These are phyloP conservation scores for Coniella lustricola DNA, from an alignment of 2,329 filamentous ascomycete species.

Conservation along the genomic window DNA sequence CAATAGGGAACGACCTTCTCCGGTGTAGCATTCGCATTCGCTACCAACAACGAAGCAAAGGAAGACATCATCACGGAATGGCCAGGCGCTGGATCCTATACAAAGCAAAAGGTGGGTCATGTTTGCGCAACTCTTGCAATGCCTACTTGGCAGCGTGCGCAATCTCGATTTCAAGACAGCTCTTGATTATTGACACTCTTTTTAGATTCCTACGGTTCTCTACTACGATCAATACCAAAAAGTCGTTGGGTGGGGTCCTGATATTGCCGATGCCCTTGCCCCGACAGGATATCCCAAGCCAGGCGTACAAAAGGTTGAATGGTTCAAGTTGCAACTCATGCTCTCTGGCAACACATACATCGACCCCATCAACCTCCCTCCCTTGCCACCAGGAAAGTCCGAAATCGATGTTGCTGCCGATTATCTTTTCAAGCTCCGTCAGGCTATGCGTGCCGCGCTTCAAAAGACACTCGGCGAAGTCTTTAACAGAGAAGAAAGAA, in stretches of 20 bases:
- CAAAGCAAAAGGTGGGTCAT: conserved; percentile 83
- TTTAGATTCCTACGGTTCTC: conserved; percentile 92
- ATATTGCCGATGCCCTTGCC: conserved; percentile 93
- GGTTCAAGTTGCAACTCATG: conserved; percentile 99
- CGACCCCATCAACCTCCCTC: conserved; percentile 96
- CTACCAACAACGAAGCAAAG: conserved; percentile 93
- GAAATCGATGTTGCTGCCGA: conserved; percentile 99
- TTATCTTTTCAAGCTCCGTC: conserved; percentile 95
- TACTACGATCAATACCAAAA: conserved; percentile 99
- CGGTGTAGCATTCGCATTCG: conserved; percentile 93
- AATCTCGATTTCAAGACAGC: background rate
- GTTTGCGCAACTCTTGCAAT: too few species aligned
- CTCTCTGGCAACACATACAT: conserved; percentile 98
- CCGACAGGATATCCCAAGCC: conserved; percentile 97
- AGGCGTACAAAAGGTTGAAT: conserved; percentile 97
- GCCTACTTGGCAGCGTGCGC: background rate
- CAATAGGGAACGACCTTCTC: conserved; percentile 90
- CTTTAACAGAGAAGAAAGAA: conserved; percentile 95
- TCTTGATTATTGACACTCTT: background rate
- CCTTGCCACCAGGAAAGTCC: conserved; percentile 93
- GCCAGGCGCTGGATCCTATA: conserved; percentile 95
- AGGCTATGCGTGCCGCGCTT: conserved; percentile 91
- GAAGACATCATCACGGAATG: conserved; percentile 99
- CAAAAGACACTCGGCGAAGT: conserved; percentile 97
- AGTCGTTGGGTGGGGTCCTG: conserved; percentile 98